Evolutionary conservation across 169 alveolate genomes (phyloP), one percentile per base, ranked within the genome.

Genomic region (Cryptosporidium ubiquitum): DNA sequence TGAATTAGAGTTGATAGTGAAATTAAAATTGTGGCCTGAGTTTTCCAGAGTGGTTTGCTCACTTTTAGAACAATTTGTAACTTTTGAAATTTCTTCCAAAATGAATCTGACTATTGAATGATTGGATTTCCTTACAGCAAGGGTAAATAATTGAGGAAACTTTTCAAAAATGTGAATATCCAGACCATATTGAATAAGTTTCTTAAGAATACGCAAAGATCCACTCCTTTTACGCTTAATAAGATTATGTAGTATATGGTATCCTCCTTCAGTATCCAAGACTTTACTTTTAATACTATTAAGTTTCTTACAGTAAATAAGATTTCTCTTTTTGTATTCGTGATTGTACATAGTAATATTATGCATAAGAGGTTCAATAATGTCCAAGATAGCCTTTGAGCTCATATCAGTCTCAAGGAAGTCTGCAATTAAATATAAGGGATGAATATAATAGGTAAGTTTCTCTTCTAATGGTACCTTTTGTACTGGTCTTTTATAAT

Each of bases 391-490:
- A 18, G 51, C 20, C 40, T 64, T 26, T 10, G 89, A 61, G 69
- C 64, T 66, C 89, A 79, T 79, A 29, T 79, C 75, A 14, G 75
- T 20, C 5, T 79, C 75, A 26, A 79, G 55, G 33, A 79, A 79
- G 47, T 79, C 89, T 3, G 89, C 89, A 42, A 79, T 79, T 18
- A 79, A 49, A 33, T 42, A 52, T 7, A 66, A 42, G 12, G 89
- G 89, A 79, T 79, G 89, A 26, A 79, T 79, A 29, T 60, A 79
- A 31, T 79, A 79, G 0, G 89, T 35, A 5, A 79, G 74, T n/a
- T 39, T 37, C 23, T 79, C 75, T 39, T 79, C 79, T 1, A 79
- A 20, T 14, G 75, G 55, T 5, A 79, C 66, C 26, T 39, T 61
- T 29, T 68, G 47, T 16, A 40, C 47, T 5, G 44, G 40, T n/a